Evolutionary conservation across 2,329 filamentous ascomycete species (phyloP), one percentile per base, ranked within the genome.

Genomic region (Penicillium sp.): DNA sequence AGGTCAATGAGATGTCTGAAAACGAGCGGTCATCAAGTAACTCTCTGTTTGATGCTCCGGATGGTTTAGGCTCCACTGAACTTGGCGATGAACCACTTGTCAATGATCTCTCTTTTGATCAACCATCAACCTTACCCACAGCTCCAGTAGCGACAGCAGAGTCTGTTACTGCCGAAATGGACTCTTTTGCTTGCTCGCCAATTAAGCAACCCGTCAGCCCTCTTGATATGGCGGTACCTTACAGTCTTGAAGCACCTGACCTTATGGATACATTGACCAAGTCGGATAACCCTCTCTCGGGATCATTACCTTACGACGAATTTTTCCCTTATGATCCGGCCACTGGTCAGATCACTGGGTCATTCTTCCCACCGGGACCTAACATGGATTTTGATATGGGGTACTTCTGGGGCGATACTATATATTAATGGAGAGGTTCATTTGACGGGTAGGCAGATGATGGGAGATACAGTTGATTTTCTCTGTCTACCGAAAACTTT

Each of bases 321-420:
- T 71, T 68, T 43, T 65, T 76, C 30, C 75, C 75, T 1, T 76
- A 73, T 35, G 75, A 77, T 55, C 70, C 75, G 22, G 65, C 60
- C 46, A 76, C 73, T 1, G 75, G 75, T 22, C 74, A 76, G 51
- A 71, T 77, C 0, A 76, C 73, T 0, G 73, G 73, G n/a, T 76
- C 74, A 5, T 75, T 77, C 56, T 77, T 77, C 61, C 74, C 74
- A n/a, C 52, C 64, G 6, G 68, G 65, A 25, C 53, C 63, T 5
- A 72, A 68, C 28, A 45, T 76, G 28, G 74, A 76, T 40, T 58
- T 75, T 48, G 73, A 76, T 26, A 59, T 76, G 59, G 70, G 68
- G 1, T 74, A 70, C 62, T 68, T 72, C 59, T 75, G 72, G 70
- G 69, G 70, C 40, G 73, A 73, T 59, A 66, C 72, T 6, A 64